phyloP scores from a whole-genome alignment of 2,329 filamentous ascomycete species.

The Epichloe gansuensis region DNA sequence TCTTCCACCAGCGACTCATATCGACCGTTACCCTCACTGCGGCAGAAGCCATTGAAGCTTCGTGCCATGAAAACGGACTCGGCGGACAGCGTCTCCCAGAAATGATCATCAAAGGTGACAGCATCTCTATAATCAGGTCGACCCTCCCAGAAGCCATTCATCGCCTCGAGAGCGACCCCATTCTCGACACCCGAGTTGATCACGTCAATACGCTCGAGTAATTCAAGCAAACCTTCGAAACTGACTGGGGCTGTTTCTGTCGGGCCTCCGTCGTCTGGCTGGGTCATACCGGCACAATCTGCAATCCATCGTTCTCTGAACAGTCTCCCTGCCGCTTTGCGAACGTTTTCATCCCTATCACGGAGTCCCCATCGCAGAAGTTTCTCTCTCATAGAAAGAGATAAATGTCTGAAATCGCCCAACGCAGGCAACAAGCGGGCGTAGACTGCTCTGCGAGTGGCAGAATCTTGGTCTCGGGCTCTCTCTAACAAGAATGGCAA shows the following conservation, averaged over 20 bases:
- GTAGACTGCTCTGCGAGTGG: slow-evolving; percentile 76
- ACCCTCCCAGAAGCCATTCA: slow-evolving; percentile 93
- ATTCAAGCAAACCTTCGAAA: slow-evolving; percentile 73
- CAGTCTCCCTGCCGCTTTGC: slow-evolving; percentile 77
- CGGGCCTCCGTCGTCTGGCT: slow-evolving; percentile 44
- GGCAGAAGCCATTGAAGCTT: slow-evolving; percentile 90
- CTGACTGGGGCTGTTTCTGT: slow-evolving; percentile 49
- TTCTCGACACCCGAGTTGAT: slow-evolving; percentile 81
- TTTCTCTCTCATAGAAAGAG: slow-evolving; percentile 89
- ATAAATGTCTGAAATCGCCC: slow-evolving; percentile 88
- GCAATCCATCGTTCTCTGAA: slow-evolving; percentile 98
- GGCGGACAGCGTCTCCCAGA: slow-evolving; percentile 70
- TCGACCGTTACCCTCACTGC: slow-evolving; percentile 57
- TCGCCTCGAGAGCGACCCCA: slow-evolving; percentile 83
- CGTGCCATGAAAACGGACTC: slow-evolving; percentile 84
- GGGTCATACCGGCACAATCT: slow-evolving; percentile 63
- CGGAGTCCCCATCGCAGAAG: slow-evolving; percentile 86
- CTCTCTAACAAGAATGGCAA: slow-evolving; percentile 81
- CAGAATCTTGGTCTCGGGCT: slow-evolving; percentile 75
- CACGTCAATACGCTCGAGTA: slow-evolving; percentile 88
- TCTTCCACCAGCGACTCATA: slow-evolving; percentile 70
- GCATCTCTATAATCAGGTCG: slow-evolving; percentile 69
- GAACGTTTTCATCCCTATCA: slow-evolving; percentile 86
- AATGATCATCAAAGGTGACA: slow-evolving; percentile 57
- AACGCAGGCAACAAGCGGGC: slow-evolving; percentile 74